A percentile compares a stretch with the other conserved stretches of the same genome.
Evolutionary conservation across 176 grass and related monocot genomes (phyloP).

Genomic region (Oryza coarctata): DNA sequence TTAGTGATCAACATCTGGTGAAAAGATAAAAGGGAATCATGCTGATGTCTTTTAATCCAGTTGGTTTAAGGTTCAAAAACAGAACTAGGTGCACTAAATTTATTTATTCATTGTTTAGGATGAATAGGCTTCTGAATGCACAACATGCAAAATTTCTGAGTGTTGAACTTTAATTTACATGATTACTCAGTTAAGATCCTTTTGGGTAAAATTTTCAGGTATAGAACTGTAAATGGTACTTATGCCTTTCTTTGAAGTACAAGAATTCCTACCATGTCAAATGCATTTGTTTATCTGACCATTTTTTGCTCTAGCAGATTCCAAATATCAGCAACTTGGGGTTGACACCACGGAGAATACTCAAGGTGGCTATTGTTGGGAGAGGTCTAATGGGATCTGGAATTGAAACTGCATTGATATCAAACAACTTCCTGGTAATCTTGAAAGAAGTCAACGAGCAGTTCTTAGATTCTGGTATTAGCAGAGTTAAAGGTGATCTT

Average conservation of each 20-base stretch:
- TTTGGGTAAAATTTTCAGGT: not conserved
- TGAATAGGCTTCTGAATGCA: not conserved
- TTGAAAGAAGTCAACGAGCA: conserved; percentile 84
- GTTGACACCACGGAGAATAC: conserved; percentile 65
- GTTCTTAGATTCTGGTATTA: conserved; percentile 56
- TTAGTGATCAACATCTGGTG: not conserved
- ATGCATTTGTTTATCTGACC: conserved; percentile 12
- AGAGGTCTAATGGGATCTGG: conserved; percentile 86
- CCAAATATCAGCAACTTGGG: conserved; percentile 63
- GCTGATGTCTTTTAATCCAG: not conserved
- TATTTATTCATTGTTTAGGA: not conserved
- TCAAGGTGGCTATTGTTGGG: conserved; percentile 66
- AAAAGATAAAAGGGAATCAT: not conserved
- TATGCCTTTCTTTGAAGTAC: conserved; percentile 2
- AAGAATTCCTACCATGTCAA: not conserved
- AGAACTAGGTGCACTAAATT: not conserved
- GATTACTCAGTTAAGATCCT: not conserved
- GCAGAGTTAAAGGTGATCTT: conserved; percentile 70
- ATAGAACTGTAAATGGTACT: not conserved
- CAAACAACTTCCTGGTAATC: conserved; percentile 61
- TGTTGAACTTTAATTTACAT: not conserved
- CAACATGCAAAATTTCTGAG: not conserved
- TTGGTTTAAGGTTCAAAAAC: not conserved
- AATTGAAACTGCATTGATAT: conserved; percentile 75
- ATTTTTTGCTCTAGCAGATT: conserved; percentile 51